Evolutionary conservation across 768 basidiomycete genomes (phyloP).

Genomic region (Boletus bicolor): DNA sequence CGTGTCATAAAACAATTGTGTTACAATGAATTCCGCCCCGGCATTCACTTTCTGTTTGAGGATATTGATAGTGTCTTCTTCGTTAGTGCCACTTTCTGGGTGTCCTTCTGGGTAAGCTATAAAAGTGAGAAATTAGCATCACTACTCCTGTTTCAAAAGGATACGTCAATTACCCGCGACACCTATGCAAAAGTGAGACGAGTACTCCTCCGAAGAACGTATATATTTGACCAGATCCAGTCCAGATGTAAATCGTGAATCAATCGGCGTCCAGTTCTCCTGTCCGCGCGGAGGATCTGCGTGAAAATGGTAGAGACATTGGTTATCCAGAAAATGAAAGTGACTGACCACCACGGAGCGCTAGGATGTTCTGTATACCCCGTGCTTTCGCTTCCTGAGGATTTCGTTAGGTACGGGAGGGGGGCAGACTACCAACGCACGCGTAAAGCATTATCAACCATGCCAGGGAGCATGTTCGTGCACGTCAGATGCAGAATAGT

Average conservation of each 20-base stretch:
- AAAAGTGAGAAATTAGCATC: background rate
- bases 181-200: slow-evolving; percentile 87
- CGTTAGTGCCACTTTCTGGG: slow-evolving; percentile 53
- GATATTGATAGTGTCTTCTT: slow-evolving; percentile 62
- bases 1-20: slow-evolving; percentile 97
- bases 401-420: slow-evolving; percentile 3
- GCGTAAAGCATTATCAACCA: slow-evolving; percentile 80
- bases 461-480: slow-evolving; percentile 91
- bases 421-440: slow-evolving; percentile 40
- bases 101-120: slow-evolving; percentile 91
- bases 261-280: slow-evolving; percentile 88
- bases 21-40: slow-evolving; percentile 94
- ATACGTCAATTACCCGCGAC: slow-evolving; percentile 67
- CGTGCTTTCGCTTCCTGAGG: slow-evolving; percentile 71
- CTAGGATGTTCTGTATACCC: slow-evolving; percentile 87
- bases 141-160: background rate
- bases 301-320: background rate
- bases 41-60: slow-evolving; percentile 89
- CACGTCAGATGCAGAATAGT: slow-evolving; percentile 94
- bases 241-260: slow-evolving; percentile 79
- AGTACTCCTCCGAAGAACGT: slow-evolving; percentile 68
- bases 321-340: background rate
- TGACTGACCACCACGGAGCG: slow-evolving; percentile 79
- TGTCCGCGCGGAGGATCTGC: slow-evolving; percentile 90
- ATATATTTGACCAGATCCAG: slow-evolving; percentile 92